Percentiles rank a stretch among this genome's conserved stretches.
These are phyloP conservation scores for Xerocomus amazonicus DNA, from an alignment of 1,284 basidiomycete genomes.

Conservation along the genomic window DNA sequence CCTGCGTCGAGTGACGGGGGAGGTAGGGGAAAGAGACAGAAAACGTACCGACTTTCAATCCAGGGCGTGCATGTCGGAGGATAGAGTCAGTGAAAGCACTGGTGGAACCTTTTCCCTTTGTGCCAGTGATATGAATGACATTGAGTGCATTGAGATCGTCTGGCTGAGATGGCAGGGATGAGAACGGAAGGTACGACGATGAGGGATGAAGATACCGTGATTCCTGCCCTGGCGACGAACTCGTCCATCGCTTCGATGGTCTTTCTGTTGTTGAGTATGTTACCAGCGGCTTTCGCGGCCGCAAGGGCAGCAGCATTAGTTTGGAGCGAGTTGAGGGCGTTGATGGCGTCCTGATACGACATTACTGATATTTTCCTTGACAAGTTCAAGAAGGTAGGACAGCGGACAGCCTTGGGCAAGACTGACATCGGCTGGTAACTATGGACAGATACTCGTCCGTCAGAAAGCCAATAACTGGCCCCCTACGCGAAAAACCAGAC, in stretches of 20 bases:
- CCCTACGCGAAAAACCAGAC: constrained; percentile 14
- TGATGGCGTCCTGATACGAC: constrained; percentile 79
- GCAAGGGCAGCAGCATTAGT: constrained; percentile 92
- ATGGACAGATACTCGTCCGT: constrained; percentile 44
- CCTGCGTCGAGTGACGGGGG: constrained; percentile 44
- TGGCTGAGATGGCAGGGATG: constrained; percentile 14
- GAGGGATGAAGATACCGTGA: constrained; percentile 50
- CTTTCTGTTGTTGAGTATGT: constrained; percentile 58
- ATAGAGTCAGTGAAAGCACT: constrained; percentile 88
- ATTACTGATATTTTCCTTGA: constrained; percentile 41
- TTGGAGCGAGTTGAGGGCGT: constrained; percentile 87
- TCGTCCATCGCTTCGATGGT: constrained; percentile 90
- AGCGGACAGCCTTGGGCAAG: constrained; percentile 8
- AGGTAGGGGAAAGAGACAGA: background rate
- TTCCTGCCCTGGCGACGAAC: constrained; percentile 85
- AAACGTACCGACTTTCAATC: constrained; percentile 67
- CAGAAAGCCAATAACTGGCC: constrained; percentile 31
- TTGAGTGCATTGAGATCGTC: constrained; percentile 87
- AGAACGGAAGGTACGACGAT: constrained; percentile 6
- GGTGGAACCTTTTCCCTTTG: constrained; percentile 98
- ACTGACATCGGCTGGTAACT: background rate
- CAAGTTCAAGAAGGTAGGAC: constrained; percentile 13
- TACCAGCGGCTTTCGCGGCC: constrained; percentile 75
- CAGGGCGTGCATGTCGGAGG: constrained; percentile 57
- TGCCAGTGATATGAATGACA: constrained; percentile 96